Conservation (phyloP, 768 basidiomycete genomes). For the Phylloporus arenicola region DNA sequence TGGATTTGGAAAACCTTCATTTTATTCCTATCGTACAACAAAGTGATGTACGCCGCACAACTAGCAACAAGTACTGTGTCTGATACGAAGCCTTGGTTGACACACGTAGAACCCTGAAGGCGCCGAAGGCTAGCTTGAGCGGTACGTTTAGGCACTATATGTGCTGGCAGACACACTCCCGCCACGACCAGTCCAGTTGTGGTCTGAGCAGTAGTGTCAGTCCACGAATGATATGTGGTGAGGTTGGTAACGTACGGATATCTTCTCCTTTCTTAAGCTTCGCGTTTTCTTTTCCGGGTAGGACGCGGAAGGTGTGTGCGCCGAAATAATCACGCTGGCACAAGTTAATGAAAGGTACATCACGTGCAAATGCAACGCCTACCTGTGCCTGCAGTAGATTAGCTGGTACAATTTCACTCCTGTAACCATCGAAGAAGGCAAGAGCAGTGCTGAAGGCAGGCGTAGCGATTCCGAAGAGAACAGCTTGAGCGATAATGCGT, state of each 20-base stretch:
- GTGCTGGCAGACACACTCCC: constrained; percentile 89
- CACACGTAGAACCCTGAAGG: constrained; percentile 13
- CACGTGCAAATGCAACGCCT: constrained; percentile 9
- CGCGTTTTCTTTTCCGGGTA: constrained; percentile 86
- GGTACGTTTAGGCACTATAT: constrained; percentile 58
- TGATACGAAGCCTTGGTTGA: neutral
- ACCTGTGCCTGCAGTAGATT: constrained; percentile 94
- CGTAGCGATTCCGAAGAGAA: constrained; percentile 96
- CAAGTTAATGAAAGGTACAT: neutral
- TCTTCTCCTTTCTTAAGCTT: constrained; percentile 76
- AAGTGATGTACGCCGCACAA: constrained; percentile 9
- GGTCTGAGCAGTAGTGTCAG: constrained; percentile 45
- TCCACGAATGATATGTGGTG: neutral
- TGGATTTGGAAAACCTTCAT: neutral
- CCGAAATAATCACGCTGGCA: constrained; percentile 96
- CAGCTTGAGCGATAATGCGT: constrained; percentile 91
- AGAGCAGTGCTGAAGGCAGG: constrained; percentile 98
- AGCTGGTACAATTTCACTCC: constrained; percentile 90
- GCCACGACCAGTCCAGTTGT: constrained; percentile 99
- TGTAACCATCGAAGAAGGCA: constrained; percentile 98
- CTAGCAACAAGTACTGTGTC: constrained; percentile 11
- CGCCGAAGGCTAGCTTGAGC: constrained; percentile 2
- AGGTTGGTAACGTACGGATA: constrained; percentile 63
- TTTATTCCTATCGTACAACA: constrained; percentile 15
- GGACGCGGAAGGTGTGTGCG: constrained; percentile 94